Conservation (phyloP, 1,284 basidiomycete species). For the Heterobasidion annosum region DNA sequence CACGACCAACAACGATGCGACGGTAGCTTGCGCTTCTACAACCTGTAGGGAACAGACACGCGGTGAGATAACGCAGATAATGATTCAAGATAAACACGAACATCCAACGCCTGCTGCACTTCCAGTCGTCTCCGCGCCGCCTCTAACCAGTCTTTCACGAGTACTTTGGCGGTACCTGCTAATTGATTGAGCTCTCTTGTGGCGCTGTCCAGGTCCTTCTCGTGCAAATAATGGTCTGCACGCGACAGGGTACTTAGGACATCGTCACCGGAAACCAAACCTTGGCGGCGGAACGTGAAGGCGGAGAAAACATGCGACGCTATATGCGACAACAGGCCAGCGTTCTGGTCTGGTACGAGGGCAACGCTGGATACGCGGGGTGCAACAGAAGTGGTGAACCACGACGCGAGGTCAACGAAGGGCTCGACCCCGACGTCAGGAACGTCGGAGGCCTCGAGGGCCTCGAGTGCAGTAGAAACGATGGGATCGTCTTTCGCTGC, state of each 20-base stretch:
- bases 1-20: conserved; percentile 57
- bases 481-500: conserved; percentile 64
- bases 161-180: conserved; percentile 74
- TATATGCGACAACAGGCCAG: conserved; percentile 84
- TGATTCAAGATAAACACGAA: conserved; percentile 24
- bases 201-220: conserved; percentile 91
- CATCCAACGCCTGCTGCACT: conserved; percentile 90
- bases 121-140: conserved; percentile 86
- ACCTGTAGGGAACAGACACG: conserved; percentile 36
- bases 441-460: conserved; percentile 67
- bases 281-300: conserved; percentile 73
- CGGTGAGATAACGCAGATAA: not conserved
- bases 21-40: conserved; percentile 75
- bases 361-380: conserved; percentile 85
- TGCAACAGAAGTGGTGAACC: conserved; percentile 83
- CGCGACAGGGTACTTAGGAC: conserved; percentile 82
- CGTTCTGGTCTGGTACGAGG: conserved; percentile 83
- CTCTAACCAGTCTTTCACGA: conserved; percentile 88
- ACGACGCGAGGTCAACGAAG: conserved; percentile 79
- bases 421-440: conserved; percentile 87
- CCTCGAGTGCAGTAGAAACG: conserved; percentile 59
- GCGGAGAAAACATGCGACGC: conserved; percentile 71
- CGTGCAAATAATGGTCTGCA: conserved; percentile 85
- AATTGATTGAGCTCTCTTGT: conserved; percentile 90
- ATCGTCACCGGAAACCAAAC: conserved; percentile 73